A percentile compares a stretch with the other conserved stretches of the same genome.
phyloP scores from a whole-genome alignment of 129 eudicot genomes.

The Artemisia argyi region DNA sequence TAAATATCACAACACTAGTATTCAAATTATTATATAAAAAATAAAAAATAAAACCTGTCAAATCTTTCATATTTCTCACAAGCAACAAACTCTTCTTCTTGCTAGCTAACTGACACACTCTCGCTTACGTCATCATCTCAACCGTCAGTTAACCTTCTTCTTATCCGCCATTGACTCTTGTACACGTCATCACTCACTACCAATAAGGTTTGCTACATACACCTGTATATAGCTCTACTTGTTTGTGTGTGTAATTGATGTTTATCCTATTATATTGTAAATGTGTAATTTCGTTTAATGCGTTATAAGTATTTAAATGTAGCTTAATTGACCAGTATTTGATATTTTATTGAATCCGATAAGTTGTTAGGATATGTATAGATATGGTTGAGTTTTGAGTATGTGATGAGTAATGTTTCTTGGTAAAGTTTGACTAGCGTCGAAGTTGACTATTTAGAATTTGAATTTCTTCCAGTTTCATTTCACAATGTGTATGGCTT shows the following conservation, averaged over 20 bases:
- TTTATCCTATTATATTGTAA: too few species aligned
- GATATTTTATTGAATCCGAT: background rate
- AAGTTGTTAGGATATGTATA: background rate
- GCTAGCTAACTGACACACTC: conserved; percentile 27
- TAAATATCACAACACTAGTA: conserved; percentile 24
- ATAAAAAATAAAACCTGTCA: too few species aligned
- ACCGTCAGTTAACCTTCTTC: conserved; percentile 21
- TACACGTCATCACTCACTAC: conserved; percentile 19
- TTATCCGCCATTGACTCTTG: conserved; percentile 34
- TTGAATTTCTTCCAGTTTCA: background rate
- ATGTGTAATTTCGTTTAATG: conserved; percentile 1
- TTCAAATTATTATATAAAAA: background rate
- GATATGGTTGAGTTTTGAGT: conserved; percentile 6
- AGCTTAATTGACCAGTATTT: background rate
- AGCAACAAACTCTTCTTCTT: conserved; percentile 21
- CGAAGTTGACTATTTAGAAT: background rate
- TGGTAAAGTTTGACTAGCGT: background rate
- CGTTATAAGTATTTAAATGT: conserved; percentile 8
- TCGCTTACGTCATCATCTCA: conserved; percentile 29
- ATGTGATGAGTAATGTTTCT: conserved; percentile 6
- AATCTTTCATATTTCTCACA: background rate
- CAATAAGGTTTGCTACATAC: conserved; percentile 21
- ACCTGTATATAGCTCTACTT: background rate
- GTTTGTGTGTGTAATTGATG: background rate
- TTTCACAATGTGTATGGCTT: too few species aligned